phyloP scores from a whole-genome alignment of 176 grass and related monocot genomes.

The Aegilops tauschii region DNA sequence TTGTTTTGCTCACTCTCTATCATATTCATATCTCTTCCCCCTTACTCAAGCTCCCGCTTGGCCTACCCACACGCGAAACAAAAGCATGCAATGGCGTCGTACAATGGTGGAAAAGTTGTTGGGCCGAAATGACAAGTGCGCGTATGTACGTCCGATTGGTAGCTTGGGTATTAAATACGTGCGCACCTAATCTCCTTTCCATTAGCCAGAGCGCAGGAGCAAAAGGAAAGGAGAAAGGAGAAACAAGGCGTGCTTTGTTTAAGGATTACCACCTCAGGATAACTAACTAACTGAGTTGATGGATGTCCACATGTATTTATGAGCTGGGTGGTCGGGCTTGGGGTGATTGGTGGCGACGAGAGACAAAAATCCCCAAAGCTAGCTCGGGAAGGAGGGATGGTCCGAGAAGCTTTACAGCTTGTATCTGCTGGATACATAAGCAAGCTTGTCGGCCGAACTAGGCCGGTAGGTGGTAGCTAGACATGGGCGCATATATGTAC shows the following conservation, averaged over 20 bases:
- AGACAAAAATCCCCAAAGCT: constrained; percentile 35
- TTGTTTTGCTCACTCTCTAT: not conserved
- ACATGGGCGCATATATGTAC: not conserved
- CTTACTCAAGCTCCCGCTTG: constrained; percentile 44
- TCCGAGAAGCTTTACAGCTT: constrained; percentile 27
- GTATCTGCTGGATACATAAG: constrained; percentile 19
- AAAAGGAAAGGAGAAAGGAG: not conserved
- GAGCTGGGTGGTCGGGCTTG: not conserved
- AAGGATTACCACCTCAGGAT: not conserved
- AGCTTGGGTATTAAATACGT: not conserved
- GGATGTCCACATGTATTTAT: constrained; percentile 2
- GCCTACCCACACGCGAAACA: constrained; percentile 8
- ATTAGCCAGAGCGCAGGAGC: not conserved
- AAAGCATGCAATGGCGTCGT: constrained; percentile 9
- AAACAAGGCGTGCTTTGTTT: not conserved
- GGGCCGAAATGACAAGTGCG: not conserved
- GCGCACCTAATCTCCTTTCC: not conserved
- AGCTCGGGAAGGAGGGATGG: not conserved
- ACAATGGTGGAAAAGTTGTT: constrained; percentile 44
- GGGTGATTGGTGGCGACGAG: constrained; percentile 21
- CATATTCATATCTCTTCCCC: constrained; percentile 52
- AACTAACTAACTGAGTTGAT: not conserved
- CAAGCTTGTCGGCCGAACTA: constrained; percentile 31
- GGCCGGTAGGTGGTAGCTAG: constrained; percentile 19
- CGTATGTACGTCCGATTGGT: not conserved